Conservation (phyloP, 2,329 filamentous ascomycete genomes). For the Falciphora oryzae region DNA sequence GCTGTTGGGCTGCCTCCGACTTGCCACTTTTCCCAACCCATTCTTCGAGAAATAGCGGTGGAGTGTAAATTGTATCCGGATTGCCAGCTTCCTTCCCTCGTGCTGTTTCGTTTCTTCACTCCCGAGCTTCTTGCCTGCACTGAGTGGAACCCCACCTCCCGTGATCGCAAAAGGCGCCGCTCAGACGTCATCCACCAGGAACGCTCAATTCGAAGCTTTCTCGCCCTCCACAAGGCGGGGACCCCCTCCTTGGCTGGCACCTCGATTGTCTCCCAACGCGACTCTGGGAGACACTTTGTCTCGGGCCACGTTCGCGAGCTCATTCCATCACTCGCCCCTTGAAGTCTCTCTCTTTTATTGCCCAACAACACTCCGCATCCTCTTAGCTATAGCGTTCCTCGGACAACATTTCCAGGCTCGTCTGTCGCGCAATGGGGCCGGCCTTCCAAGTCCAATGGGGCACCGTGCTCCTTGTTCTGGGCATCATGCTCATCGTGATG, state of each 20-base stretch:
- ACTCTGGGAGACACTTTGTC: neutral
- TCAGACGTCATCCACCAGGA: slow-evolving; percentile 1
- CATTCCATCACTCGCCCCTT: neutral
- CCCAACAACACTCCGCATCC: neutral
- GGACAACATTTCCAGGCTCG: neutral
- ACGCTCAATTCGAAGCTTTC: neutral
- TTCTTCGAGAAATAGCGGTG: neutral
- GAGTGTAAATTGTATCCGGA: neutral
- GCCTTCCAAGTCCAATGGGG: slow-evolving; percentile 31
- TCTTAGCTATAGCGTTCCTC: neutral
- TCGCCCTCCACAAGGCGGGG: neutral
- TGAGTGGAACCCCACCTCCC: neutral
- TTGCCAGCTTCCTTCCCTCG: neutral
- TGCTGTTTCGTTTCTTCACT: neutral
- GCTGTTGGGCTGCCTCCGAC: too few relatives aligned
- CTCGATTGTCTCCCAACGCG: neutral
- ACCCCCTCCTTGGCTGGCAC: neutral
- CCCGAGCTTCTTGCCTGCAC: neutral
- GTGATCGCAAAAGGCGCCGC: neutral
- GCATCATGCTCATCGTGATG: slow-evolving; percentile 50
- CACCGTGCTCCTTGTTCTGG: slow-evolving; percentile 46
- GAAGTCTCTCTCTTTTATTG: neutral
- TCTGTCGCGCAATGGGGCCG: slow-evolving; percentile 1
- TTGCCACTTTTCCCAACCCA: too few relatives aligned
- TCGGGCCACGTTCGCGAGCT: neutral